phyloP scores from a whole-genome alignment of 2,329 filamentous ascomycete species.

The Aspergillus spinulosporus region DNA sequence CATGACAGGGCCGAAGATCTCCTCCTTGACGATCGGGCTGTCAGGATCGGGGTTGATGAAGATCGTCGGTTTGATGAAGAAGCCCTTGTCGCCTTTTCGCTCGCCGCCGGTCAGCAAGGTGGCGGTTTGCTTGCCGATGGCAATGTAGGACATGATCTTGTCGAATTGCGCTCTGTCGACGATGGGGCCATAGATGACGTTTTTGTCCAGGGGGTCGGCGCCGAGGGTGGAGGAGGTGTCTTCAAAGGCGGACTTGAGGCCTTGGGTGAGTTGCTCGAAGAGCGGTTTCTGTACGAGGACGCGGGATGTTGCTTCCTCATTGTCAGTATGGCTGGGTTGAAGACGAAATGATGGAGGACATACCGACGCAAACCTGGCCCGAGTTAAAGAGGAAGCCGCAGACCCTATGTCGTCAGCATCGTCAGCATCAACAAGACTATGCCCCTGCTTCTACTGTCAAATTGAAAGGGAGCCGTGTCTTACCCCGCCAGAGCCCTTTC shows the following conservation, averaged over 20 bases:
- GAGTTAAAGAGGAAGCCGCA: constrained; percentile 21
- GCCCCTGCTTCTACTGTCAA: too few species aligned
- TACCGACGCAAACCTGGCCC: constrained; percentile 25
- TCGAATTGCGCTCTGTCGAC: constrained; percentile 16
- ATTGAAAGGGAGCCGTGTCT: too few species aligned
- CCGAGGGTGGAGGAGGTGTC: constrained; percentile 2
- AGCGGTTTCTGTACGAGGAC: constrained; percentile 26
- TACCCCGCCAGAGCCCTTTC: constrained; percentile 25
- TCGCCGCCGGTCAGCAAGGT: constrained; percentile 10
- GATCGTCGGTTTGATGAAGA: constrained; percentile 18
- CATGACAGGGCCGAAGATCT: constrained; percentile 17
- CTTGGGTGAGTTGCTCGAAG: constrained; percentile 16
- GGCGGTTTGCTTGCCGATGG: constrained; percentile 7
- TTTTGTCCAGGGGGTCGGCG: constrained; percentile 3
- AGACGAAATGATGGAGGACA: background rate
- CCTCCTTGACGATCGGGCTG: constrained; percentile 10
- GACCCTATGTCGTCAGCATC: background rate
- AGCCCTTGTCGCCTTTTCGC: constrained; percentile 4
- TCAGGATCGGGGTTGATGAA: constrained; percentile 9
- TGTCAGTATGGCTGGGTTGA: background rate
- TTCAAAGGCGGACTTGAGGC: constrained; percentile 16
- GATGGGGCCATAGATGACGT: constrained; percentile 13
- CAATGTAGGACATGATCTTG: constrained; percentile 13
- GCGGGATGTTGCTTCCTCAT: constrained; percentile 21
- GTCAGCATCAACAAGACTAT: too few species aligned